phyloP scores from a whole-genome alignment of 768 basidiomycete species.

The Calocybe cyanea region DNA sequence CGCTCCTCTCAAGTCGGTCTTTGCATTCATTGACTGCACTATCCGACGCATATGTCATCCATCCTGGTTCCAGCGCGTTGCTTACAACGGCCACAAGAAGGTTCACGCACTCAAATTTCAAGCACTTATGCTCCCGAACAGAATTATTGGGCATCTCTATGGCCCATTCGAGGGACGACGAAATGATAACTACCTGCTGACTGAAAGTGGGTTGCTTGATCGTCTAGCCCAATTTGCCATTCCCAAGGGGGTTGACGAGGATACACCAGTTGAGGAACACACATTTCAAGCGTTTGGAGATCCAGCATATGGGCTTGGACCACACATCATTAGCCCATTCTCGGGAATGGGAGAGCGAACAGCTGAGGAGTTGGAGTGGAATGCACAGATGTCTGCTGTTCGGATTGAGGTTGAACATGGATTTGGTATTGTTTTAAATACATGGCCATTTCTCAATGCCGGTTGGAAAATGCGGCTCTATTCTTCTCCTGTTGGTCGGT shows the following conservation, averaged over 20 bases:
- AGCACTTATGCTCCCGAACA: slow-evolving; percentile 7
- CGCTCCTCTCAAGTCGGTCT: background rate
- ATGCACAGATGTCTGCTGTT: slow-evolving; percentile 19
- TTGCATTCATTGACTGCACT: slow-evolving; percentile 6
- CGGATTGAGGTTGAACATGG: no score
- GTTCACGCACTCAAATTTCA: slow-evolving; percentile 3
- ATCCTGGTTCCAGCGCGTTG: background rate
- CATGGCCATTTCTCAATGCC: slow-evolving; percentile 23
- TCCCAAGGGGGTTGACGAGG: background rate
- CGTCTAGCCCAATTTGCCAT: background rate
- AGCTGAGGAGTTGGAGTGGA: slow-evolving; percentile 19
- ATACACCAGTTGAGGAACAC: background rate
- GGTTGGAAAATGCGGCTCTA: slow-evolving; percentile 18
- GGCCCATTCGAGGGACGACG: background rate
- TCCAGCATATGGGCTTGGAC: slow-evolving; percentile 20
- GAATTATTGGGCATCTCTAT: slow-evolving; percentile 2
- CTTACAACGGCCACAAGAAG: slow-evolving; percentile 5
- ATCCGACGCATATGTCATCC: background rate
- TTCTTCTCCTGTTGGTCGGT: slow-evolving; percentile 18
- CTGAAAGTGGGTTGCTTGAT: background rate
- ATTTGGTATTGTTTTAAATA: slow-evolving; percentile 17
- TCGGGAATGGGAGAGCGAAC: slow-evolving; percentile 13
- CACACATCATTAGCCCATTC: slow-evolving; percentile 19
- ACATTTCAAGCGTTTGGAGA: slow-evolving; percentile 23
- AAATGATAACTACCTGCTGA: slow-evolving; percentile 1